phyloP scores from a whole-genome alignment of 345 rosid species.

The Eucalyptus viminalis region DNA sequence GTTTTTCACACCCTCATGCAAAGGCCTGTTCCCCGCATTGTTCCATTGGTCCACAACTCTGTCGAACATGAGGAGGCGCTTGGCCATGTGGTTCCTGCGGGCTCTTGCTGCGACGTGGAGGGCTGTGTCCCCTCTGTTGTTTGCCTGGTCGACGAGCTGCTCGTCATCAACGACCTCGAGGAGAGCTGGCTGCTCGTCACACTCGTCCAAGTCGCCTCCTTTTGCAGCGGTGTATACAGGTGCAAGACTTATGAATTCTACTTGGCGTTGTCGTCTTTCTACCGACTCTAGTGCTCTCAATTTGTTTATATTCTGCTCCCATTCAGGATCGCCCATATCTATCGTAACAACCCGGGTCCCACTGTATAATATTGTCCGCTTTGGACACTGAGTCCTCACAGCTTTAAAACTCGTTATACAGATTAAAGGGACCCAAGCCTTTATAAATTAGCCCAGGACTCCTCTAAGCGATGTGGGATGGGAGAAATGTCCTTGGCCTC shows the following conservation, averaged over 20 bases:
- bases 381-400: too few species aligned
- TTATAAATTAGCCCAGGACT: too few species aligned
- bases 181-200: background rate
- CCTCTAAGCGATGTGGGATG: too few species aligned
- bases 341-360: too few species aligned
- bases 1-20: background rate
- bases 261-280: background rate
- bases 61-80: background rate
- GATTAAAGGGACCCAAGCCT: too few species aligned
- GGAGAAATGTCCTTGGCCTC: too few species aligned
- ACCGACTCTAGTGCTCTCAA: background rate
- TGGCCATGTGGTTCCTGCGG: background rate
- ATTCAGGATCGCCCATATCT: background rate
- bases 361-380: too few species aligned
- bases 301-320: background rate
- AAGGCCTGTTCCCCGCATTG: background rate
- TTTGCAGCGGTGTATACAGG: background rate
- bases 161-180: background rate
- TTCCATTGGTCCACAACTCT: too few species aligned
- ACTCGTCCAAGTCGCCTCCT: background rate
- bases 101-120: background rate
- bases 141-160: background rate
- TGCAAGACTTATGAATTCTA: background rate
- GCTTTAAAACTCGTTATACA: too few species aligned
- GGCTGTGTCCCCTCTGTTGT: background rate